These are phyloP conservation scores for Leishmania mexicana DNA, from an alignment of 208 protist species.

Conservation along the genomic window DNA sequence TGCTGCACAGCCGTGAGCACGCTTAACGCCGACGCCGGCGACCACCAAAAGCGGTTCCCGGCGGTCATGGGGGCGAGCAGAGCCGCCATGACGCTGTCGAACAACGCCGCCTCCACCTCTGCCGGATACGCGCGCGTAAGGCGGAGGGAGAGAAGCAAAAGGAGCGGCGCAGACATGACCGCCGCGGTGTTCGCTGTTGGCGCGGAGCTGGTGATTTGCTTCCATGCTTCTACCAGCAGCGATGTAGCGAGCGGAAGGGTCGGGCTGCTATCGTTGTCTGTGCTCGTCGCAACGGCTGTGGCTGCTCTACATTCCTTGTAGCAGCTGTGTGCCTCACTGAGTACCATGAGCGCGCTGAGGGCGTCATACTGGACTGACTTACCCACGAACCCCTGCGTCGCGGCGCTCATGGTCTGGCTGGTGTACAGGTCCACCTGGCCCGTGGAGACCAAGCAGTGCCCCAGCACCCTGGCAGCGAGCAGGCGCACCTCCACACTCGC, in stretches of 20 bases:
- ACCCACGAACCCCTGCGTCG: conserved; percentile 7
- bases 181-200: conserved; percentile 2
- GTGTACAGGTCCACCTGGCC: conserved; percentile 41
- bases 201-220: conserved; percentile 18
- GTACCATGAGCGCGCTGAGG: conserved; percentile 32
- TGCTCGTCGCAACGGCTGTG: neutral
- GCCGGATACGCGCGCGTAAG: conserved; percentile 19
- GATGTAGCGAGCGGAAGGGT: conserved; percentile 63
- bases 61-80: conserved; percentile 29
- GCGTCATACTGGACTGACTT: conserved; percentile 12
- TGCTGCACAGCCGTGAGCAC: conserved; percentile 26
- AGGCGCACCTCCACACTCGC: conserved; percentile 37
- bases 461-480: conserved; percentile 41
- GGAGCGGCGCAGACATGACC: conserved; percentile 5
- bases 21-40: conserved; percentile 11
- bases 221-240: conserved; percentile 44
- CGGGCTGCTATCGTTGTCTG: conserved; percentile 10
- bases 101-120: conserved; percentile 27
- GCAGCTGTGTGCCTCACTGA: conserved; percentile 33
- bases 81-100: conserved; percentile 17
- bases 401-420: conserved; percentile 18
- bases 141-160: conserved; percentile 22
- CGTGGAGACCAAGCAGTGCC: conserved; percentile 16
- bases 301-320: neutral
- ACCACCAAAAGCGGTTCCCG: conserved; percentile 26